Conservation (phyloP, 2,329 filamentous ascomycete genomes). For the Aspergillus sp. region DNA sequence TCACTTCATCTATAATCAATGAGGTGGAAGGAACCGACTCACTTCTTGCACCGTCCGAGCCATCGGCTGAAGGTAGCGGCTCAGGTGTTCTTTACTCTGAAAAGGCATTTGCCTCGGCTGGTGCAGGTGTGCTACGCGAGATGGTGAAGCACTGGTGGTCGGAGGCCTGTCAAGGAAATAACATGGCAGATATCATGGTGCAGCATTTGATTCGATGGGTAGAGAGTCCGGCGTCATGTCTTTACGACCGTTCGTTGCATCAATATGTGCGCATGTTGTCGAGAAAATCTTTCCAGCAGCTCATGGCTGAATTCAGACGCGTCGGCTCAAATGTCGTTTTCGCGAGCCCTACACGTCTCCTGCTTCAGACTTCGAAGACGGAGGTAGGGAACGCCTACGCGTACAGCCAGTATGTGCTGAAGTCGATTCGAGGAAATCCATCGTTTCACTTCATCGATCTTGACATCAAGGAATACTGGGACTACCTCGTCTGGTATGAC, state of each 20-base stretch:
- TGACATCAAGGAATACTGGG: conserved; percentile 98
- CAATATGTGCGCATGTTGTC: conserved; percentile 99
- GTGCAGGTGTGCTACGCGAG: conserved; percentile 85
- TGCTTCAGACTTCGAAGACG: conserved; percentile 93
- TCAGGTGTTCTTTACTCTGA: conserved; percentile 76
- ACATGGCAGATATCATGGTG: conserved; percentile 96
- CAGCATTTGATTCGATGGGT: conserved; percentile 98
- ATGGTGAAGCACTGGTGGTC: conserved; percentile 99
- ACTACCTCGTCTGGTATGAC: conserved; percentile 98
- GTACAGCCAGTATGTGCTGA: conserved; percentile 96
- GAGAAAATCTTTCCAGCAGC: conserved; percentile 91
- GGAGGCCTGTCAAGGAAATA: conserved; percentile 84
- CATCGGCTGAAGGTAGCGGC: conserved; percentile 61
- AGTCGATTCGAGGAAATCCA: conserved; percentile 92
- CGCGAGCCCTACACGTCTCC: conserved; percentile 81
- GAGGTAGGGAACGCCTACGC: conserved; percentile 96
- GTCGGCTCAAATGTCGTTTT: conserved; percentile 97
- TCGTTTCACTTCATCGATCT: conserved; percentile 97
- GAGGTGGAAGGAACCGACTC: conserved; percentile 89
- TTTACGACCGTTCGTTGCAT: conserved; percentile 91
- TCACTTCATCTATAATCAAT: conserved; percentile 95
- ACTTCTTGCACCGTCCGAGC: conserved; percentile 75
- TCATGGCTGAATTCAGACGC: conserved; percentile 94
- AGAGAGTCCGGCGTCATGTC: conserved; percentile 85
- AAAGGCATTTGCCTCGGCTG: conserved; percentile 88